Evolutionary conservation across 2,329 filamentous ascomycete genomes (phyloP).

Genomic region (Didymella keratinophila): DNA sequence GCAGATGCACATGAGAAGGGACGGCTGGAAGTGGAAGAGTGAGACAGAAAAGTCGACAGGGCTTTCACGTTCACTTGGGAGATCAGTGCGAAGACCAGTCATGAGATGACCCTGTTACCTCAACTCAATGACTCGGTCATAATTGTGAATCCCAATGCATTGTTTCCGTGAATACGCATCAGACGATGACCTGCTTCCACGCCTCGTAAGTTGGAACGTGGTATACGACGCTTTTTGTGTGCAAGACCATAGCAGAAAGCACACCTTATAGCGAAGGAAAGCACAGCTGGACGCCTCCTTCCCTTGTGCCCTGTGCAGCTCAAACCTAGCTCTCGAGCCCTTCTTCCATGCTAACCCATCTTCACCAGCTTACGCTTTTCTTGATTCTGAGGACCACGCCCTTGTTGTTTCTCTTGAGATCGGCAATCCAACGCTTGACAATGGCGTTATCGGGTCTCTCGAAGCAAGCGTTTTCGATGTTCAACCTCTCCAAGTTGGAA

Average conservation of each 20-base stretch:
- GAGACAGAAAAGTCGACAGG: no score
- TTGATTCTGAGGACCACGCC: background rate
- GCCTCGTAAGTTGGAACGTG: no score
- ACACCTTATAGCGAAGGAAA: background rate
- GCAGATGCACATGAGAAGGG: no score
- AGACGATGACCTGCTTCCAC: no score
- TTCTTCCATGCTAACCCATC: background rate
- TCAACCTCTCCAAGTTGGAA: background rate
- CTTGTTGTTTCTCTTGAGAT: background rate
- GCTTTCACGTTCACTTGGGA: no score
- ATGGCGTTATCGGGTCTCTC: background rate
- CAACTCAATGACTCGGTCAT: no score
- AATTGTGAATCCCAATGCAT: no score
- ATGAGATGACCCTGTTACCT: no score
- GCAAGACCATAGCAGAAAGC: background rate
- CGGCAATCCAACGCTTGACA: background rate
- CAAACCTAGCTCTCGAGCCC: background rate
- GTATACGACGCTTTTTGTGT: no score
- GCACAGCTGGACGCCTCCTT: background rate
- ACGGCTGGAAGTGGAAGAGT: no score
- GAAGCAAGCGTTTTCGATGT: background rate
- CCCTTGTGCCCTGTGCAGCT: background rate
- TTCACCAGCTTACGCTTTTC: background rate
- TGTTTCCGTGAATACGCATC: no score
- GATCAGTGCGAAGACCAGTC: no score